Base-by-base conservation (phyloP, 2,329 filamentous ascomycete species). In the Epichloe uncinata region DNA sequence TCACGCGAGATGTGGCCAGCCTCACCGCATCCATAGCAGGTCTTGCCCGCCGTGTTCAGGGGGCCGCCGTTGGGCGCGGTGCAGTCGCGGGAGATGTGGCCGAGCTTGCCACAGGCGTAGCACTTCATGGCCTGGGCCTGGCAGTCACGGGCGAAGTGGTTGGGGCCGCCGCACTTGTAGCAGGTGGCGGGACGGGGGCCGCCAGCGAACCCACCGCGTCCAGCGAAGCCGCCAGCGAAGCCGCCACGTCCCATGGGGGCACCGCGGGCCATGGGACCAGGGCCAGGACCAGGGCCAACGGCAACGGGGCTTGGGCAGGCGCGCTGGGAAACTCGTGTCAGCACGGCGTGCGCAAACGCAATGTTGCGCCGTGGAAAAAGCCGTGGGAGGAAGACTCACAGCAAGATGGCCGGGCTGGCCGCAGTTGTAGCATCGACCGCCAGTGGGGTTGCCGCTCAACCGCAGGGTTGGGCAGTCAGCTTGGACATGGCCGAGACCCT, bases 71-170 rank as follows among this genome's bases (percentile, higher is more conserved):
- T 97, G 56, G 93, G 91, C 54, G 91, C 88, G 44, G 90, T 95
- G 77, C 93, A 98, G 71, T 98, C 93, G 61, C 77, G 75, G 11
- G 87, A 94, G 69, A 95, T 95, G 73, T 95, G 89, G 47, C 88
- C 88, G 59, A 95, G 81, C 75, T 95, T 95, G 66, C 90, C 90
- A 66, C 90, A 96, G 58, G 90, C 90, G 64, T 95, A 96, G 78
- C 90, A 96, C 75, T 96, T 96, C 88, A 95, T 95, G 55, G 89
- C 87, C 71, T 95, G 89, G 59, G 93, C 90, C 75, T 97, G 93
- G 77, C 93, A 98, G 64, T 98, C 93, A 57, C 93, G 86, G 56
- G 93, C 93, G 66, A 95, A 98, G 73, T 98, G 93, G 77, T 98
- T 98, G 53, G 93, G 93, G 35, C 91, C 81, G 58, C 81, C 81